Evolutionary conservation across 129 eudicot species (phyloP), one percentile per base, ranked within the genome.

Genomic region (Artemisia annua): DNA sequence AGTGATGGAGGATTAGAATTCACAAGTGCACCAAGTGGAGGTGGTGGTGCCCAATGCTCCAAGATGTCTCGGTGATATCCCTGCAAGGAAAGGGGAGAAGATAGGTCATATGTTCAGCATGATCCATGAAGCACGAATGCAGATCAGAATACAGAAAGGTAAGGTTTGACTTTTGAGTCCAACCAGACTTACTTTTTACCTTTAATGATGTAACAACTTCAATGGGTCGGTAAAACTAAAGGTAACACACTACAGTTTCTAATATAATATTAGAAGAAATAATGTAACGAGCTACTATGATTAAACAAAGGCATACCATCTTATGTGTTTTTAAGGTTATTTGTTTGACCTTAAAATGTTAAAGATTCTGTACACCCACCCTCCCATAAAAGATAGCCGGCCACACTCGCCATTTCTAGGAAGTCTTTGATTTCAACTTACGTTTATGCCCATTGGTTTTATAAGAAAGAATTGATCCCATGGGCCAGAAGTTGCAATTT

Each of bases 51-150:
- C 91, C 80, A 82, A 63, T 81, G 88, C 80, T 83, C 95, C n/a
- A 90, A 82, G 20, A 86, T 70, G 61, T 87, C 92, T 69, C 91
- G 82, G 66, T 93, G 98, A 82, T 93, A 93, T 48, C 90, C 96
- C 98, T 93, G 85, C 30, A 62, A 19, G 48, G 56, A 39, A 12
- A 18, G 46, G 32, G 20, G 63, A 8, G 63, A 24, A 66, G 48
- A n/a, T 24, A 44, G 12, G 26, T 63, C 51, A 64, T 20, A 65
- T n/a, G 70, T 16, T 65, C 55, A 44, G 70, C 70, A 66, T 30
- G 35, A 30, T 30, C 35, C 35, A 30, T 30, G 35, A 30, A 44
- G 70, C 70, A 66, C 16, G 20, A 66, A 46, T 16, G 22, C 19
- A 30, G 69, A 44, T 43, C 16, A 66, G 22, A 59, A 6, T 35